These are phyloP conservation scores for Plenodomus biglobosus DNA, from an alignment of 2,329 filamentous ascomycete genomes.

Conservation along the genomic window DNA sequence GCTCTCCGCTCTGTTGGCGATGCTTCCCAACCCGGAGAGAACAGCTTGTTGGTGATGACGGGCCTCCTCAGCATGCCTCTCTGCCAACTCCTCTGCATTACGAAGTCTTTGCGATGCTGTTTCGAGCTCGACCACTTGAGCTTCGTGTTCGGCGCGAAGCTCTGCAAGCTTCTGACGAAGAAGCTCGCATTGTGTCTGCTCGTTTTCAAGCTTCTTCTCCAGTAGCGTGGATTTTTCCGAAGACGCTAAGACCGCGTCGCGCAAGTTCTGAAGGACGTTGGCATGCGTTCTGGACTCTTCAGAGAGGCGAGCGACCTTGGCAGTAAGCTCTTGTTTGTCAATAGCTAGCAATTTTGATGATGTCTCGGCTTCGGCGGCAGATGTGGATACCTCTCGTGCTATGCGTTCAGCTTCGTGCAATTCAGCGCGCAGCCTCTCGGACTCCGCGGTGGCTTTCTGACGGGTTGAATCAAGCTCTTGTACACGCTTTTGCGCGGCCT, in stretches of 20 bases:
- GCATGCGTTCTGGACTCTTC: slow-evolving; percentile 69
- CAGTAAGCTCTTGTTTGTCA: slow-evolving; percentile 79
- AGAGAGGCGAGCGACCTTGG: slow-evolving; percentile 67
- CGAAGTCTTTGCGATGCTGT: slow-evolving; percentile 70
- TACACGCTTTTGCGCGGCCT: slow-evolving; percentile 79
- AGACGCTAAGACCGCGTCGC: slow-evolving; percentile 76
- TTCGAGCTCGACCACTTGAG: slow-evolving; percentile 75
- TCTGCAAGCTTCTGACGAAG: slow-evolving; percentile 74
- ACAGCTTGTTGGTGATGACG: slow-evolving; percentile 81
- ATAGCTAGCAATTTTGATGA: slow-evolving; percentile 73
- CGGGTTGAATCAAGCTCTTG: slow-evolving; percentile 80
- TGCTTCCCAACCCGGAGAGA: slow-evolving; percentile 77
- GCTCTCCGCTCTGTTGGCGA: slow-evolving; percentile 58
- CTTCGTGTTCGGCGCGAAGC: slow-evolving; percentile 80
- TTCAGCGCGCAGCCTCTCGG: slow-evolving; percentile 83
- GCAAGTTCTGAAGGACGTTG: slow-evolving; percentile 71
- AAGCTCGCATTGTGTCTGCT: slow-evolving; percentile 73
- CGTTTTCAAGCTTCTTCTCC: slow-evolving; percentile 80
- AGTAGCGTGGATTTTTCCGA: slow-evolving; percentile 73
- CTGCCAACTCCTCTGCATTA: slow-evolving; percentile 84
- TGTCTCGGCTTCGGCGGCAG: slow-evolving; percentile 73
- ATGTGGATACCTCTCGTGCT: slow-evolving; percentile 78
- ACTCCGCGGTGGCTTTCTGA: slow-evolving; percentile 79
- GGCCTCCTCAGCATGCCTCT: slow-evolving; percentile 85
- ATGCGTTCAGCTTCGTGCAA: slow-evolving; percentile 77